Conservation (phyloP, 768 basidiomycete genomes). For the Russula sp. region DNA sequence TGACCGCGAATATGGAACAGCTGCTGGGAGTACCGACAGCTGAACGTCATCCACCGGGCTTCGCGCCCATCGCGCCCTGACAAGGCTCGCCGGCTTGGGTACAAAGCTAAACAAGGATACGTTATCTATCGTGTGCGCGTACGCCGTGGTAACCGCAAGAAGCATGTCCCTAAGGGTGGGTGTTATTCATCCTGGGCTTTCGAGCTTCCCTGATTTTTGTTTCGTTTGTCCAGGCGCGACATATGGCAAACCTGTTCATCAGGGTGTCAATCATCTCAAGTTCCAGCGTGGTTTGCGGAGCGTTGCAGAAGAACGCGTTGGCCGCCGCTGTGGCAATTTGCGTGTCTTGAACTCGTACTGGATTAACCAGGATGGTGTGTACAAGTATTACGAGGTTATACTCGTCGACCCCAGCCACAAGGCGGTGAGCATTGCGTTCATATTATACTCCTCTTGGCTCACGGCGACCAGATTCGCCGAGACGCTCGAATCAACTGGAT, state of each 20-base stretch:
- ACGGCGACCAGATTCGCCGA: conserved; percentile 65
- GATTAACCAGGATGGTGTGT: conserved; percentile 98
- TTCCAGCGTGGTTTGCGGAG: conserved; percentile 90
- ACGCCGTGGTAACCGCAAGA: conserved; percentile 97
- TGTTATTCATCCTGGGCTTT: conserved; percentile 2
- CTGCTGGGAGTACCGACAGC: conserved; percentile 98
- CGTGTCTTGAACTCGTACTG: conserved; percentile 98
- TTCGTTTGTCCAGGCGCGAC: conserved; percentile 65
- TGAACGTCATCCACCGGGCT: conserved; percentile 97
- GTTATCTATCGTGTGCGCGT: conserved; percentile 97
- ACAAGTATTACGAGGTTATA: conserved; percentile 99
- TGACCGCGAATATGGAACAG: conserved; percentile 35
- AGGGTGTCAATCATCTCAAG: conserved; percentile 99
- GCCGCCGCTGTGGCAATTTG: conserved; percentile 91
- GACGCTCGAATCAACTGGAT: conserved; percentile 99
- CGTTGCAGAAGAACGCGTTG: conserved; percentile 97
- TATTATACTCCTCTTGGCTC: conserved; percentile 15
- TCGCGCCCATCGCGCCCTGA: conserved; percentile 98
- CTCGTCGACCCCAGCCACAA: conserved; percentile 94
- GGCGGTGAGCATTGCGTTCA: conserved; percentile 52
- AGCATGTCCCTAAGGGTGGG: conserved; percentile 93
- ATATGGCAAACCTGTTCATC: conserved; percentile 97
- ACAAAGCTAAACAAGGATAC: conserved; percentile 99
- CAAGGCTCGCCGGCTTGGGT: conserved; percentile 97
- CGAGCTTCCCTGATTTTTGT: background rate